These are phyloP conservation scores for Solanum chilense DNA, from an alignment of 257 asterid genomes.

Conservation along the genomic window DNA sequence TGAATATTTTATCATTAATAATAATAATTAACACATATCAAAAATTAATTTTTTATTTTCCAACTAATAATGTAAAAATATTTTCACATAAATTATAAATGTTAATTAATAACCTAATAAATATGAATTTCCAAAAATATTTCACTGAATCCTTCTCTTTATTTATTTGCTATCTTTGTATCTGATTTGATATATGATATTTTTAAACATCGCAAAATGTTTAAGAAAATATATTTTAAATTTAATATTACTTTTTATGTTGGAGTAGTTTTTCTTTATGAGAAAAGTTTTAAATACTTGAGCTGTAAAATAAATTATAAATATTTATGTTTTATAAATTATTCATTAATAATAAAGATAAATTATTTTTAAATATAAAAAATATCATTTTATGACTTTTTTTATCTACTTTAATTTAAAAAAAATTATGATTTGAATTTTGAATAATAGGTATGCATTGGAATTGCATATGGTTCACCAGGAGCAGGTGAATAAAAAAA, in stretches of 20 bases:
- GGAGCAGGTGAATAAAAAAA: slow-evolving; percentile 15
- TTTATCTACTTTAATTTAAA: too few species aligned
- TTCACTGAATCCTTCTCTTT: background rate
- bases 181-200: background rate
- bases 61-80: background rate
- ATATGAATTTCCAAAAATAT: background rate
- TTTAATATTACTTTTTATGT: too few species aligned
- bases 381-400: background rate
- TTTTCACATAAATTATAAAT: background rate
- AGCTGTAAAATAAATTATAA: background rate
- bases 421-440: background rate
- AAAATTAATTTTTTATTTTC: background rate
- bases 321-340: background rate
- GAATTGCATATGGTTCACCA: slow-evolving; percentile 68
- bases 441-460: slow-evolving; percentile 36
- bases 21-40: background rate
- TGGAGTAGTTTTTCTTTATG: background rate
- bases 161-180: background rate
- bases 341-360: background rate
- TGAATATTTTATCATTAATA: background rate
- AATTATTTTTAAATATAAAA: background rate
- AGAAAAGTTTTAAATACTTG: background rate
- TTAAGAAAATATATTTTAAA: background rate
- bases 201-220: background rate
- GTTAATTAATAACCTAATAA: background rate